Evolutionary conservation across 306 rosid genomes (phyloP), one percentile per base, ranked within the genome.

Genomic region (Phaseolus lunatus): DNA sequence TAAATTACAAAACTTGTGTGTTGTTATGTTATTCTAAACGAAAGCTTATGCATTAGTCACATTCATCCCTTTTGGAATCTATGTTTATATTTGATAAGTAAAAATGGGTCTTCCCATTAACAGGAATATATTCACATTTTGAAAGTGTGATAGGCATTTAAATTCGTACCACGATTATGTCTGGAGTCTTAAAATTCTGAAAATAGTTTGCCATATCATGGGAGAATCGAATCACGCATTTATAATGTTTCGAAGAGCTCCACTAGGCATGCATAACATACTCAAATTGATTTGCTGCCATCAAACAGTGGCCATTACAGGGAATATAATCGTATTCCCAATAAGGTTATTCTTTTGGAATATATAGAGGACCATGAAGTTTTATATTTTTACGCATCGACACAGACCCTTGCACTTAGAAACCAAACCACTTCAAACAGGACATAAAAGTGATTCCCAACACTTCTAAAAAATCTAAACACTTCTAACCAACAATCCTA

Each of bases 291-390:
- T 75, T 63, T 75, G 75, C 64, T 11, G 24, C 70, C 78, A 72
- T 78, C 72, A 61, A 80, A 83, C 45, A 33, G 72, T 83, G 78
- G 63, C 70, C 76, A 62, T 19, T 78, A 66, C 4, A 5, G 54
- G 80, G 86, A 79, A 82, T 73, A 82, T 71, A 67, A 73, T 65
- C 68, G 22, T 15, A 50, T 62, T 24, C 37, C 64, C 58, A 43
- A 27, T 41, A 59, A 50, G 66, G 69, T 73, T 87, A 84, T 88
- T 76, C 90, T 72, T 76, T 80, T 73, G 65, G 78, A 67, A 84
- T 71, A 82, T 47, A 50, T 66, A 18, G 14, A 58, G 56, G 64
- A 82, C 61, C 80, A 33, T 49, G 61, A 69, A 22, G 18, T 73
- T 69, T 29, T 73, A 62, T 73, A 52, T 18, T 68, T 23, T 82